Base-by-base conservation (phyloP, 805 yeast genomes). In the Cyberlindnera samutprakarnensis region DNA sequence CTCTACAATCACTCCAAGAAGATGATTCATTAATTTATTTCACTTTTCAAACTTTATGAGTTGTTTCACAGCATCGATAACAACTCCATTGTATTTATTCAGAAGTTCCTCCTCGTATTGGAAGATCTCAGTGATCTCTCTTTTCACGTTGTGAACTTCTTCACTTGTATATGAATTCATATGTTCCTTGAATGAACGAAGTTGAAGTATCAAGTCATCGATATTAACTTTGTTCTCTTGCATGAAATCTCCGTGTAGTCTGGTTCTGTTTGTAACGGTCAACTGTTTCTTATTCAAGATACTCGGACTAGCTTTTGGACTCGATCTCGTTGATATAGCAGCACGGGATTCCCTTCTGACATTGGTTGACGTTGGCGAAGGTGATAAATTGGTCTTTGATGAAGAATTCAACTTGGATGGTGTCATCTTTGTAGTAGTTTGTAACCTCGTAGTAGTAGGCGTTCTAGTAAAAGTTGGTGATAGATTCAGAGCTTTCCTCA, bases 21-120 rank as follows among this genome's bases (percentile, higher is more conserved):
- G 21, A 19, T n/a, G n/a, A n/a, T n/a, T n/a, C n/a, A n/a, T n/a
- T n/a, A n/a, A n/a, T n/a, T n/a, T n/a, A n/a, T n/a, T n/a, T n/a
- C n/a, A n/a, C n/a, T n/a, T n/a, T n/a, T n/a, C n/a, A n/a, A n/a
- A n/a, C n/a, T n/a, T 28, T 17, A 36, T 41, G 17, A 28, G n/a
- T 18, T 17, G 28, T 23, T 30, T 31, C 29, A 44, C 24, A 9
- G 42, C 39, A 31, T 30, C 39, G 16, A 41, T 23, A 9, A 48
- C 39, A 8, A 28, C 24, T 1, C 21, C 29, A 18, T 40, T 67
- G 39, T 65, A 68, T 18, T 38, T 53, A 25, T 60, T 60, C 24
- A 69, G 43, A 7, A 66, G 21, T 23, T 52, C 51, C 11, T 41
- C 37, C 21, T 48, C 56, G 14, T 33, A 42, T 18, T 38, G 40